Evolutionary conservation across 2,329 filamentous ascomycete species (phyloP), one percentile per base, ranked within the genome.

Genomic region (Botrytis fragariae): DNA sequence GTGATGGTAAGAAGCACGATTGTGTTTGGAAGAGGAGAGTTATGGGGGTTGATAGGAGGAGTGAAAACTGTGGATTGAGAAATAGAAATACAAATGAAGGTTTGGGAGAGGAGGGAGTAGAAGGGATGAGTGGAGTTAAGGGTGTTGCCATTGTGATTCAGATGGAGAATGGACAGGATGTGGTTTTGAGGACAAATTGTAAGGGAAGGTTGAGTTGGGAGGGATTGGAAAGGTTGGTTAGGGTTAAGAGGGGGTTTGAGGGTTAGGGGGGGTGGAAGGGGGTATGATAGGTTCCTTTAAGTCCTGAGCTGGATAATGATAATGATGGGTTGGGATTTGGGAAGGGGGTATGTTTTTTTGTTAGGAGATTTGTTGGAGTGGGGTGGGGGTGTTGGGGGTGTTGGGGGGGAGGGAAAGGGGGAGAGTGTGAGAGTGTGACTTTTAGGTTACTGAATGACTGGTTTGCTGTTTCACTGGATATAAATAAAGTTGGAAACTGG

Each of bases 61-160:
- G 14, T 3, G 8, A 32, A 72, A n/a, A 4, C 44, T 9, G 14
- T 37, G 44, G n/a, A 7, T 42, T n/a, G 25, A 68, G 37, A 48
- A 48, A 25, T 10, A 10, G 8, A 25, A 48, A 48, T 48, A 22
- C 20, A 48, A 25, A 45, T 25, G 10, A 29, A 32, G 8, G 29
- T n/a, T 10, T 32, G 42, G 14, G 39, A n/a, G 22, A 63, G 54
- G 32, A 32, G 54, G 7, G 42, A 44, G 35, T 8, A 69, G 59
- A 25, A 39, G 54, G 37, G 65, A 32, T 42, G 65, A 60, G 12
- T 44, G 74, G 73, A 2, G 74, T 80, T 25, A 71, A 68, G 39
- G 77, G 79, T 4, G 62, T 80, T 45, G 80, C 77, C 4, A 69
- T 80, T 65, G 54, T 76, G 16, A 37, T 80, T 59, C 77, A 79